Percentiles rank a stretch among this genome's conserved stretches.
phyloP scores from a whole-genome alignment of 2,329 filamentous ascomycete genomes.

The Diatrype stigma region DNA sequence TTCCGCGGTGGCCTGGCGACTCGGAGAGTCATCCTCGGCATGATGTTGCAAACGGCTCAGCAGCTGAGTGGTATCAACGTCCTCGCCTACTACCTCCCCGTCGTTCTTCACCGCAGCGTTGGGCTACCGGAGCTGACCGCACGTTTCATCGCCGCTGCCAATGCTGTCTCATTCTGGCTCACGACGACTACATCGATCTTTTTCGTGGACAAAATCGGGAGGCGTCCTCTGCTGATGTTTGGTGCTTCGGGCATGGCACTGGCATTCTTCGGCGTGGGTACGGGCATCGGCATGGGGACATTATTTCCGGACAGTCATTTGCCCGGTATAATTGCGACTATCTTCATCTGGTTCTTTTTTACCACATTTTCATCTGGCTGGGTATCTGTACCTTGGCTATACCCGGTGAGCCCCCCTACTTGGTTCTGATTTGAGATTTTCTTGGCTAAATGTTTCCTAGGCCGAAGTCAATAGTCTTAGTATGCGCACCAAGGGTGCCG shows the following conservation, averaged over 20 bases:
- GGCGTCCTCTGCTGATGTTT: conserved; percentile 3
- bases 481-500: conserved; percentile 30
- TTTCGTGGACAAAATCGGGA: conserved; percentile 2
- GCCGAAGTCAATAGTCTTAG: conserved; percentile 32
- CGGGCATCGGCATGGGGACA: neutral
- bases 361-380: conserved; percentile 2
- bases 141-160: conserved; percentile 3
- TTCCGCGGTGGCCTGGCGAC: conserved; percentile 4
- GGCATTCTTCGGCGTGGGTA: neutral
- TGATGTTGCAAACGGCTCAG: conserved; percentile 1
- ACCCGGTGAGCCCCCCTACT: conserved; percentile 6
- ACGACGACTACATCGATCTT: neutral
- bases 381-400: conserved; percentile 18
- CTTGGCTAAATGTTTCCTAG: conserved; percentile 11
- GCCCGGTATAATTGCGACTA: neutral
- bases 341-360: conserved; percentile 5
- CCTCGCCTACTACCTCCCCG: conserved; percentile 4
- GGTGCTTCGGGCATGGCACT: neutral
- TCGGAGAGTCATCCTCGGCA: conserved; percentile 2
- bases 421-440: neutral
- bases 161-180: conserved; percentile 3
- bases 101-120: conserved; percentile 2
- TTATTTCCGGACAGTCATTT: neutral
- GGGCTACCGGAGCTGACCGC: conserved; percentile 1
- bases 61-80: conserved; percentile 7